Base-by-base conservation (phyloP, 139 green algal species). In the Tetradesmus lagerheimii region DNA sequence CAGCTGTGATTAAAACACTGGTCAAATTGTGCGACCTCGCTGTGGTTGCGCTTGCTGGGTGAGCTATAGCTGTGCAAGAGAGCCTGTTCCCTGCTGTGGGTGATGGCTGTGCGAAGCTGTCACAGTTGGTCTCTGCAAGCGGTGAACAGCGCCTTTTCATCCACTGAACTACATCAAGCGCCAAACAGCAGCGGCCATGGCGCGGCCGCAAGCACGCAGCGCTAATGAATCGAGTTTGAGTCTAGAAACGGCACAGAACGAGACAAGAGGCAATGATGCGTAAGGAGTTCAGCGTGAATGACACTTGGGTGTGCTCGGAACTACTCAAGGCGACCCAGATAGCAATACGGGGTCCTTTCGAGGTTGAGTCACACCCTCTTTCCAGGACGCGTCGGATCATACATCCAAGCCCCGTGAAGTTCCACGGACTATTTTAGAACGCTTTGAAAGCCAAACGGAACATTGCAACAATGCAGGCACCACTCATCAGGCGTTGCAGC, bases 381-480 rank as follows among this genome's bases (percentile, higher is more conserved):
- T 25, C 31, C 23, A 71, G 14, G 57, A 23, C 57, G 57, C 23
- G 0, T 71, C 23, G 25, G 25, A 71, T 71, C 20, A 11, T 2
- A 20, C 6, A 62, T 16, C 1, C 47, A 62, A 62, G 47, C 47
- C 47, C 47, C 47, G 47, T n/a, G n/a, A n/a, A n/a, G n/a, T n/a
- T n/a, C n/a, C n/a, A n/a, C n/a, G n/a, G n/a, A n/a, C 47, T n/a
- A 31, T 31, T 71, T 1, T 11, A 71, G 20, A 4, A 15, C 23
- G 31, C 57, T 31, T 71, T 71, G 20, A 71, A 71, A 2, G 8
- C 23, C 4, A 62, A 16, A 27, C 15, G 15, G n/a, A 85, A 31
- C 79, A 85, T 31, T n/a, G 31, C 47, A 31, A 39, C 50, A 47
- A 85, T 85, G 79, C 79, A 62, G 85, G 35, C 67, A 81, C 71